Percentiles rank a stretch among this genome's conserved stretches.
These are phyloP conservation scores for Phytophthora parvispora DNA, from an alignment of 352 stramenopile species.

Conservation along the genomic window DNA sequence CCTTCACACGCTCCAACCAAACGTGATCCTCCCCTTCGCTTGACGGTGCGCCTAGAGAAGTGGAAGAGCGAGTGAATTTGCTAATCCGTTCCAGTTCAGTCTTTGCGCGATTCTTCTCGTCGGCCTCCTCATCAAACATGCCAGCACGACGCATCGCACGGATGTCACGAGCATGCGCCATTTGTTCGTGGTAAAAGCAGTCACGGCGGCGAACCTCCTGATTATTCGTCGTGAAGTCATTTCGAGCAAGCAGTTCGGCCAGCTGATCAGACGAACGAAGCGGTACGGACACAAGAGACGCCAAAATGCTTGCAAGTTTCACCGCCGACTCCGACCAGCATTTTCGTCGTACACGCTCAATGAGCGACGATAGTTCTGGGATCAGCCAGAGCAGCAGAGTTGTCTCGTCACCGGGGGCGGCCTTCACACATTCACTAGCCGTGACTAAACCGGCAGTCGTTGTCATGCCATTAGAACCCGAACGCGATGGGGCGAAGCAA, in stretches of 20 bases:
- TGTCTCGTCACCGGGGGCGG: slow-evolving; percentile 78
- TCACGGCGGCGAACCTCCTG: slow-evolving; percentile 82
- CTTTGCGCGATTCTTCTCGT: slow-evolving; percentile 73
- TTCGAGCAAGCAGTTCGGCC: slow-evolving; percentile 52
- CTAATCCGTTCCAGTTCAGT: slow-evolving; percentile 76
- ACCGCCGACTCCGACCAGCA: slow-evolving; percentile 80
- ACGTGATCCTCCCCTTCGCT: slow-evolving; percentile 61
- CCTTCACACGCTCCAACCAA: slow-evolving; percentile 86
- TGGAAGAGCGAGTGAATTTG: slow-evolving; percentile 63
- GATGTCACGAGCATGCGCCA: slow-evolving; percentile 82
- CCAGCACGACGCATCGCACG: slow-evolving; percentile 59
- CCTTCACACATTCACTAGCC: slow-evolving; percentile 67
- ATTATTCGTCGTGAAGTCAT: slow-evolving; percentile 78
- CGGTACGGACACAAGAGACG: slow-evolving; percentile 64
- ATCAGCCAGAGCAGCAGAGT: slow-evolving; percentile 84
- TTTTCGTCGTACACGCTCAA: slow-evolving; percentile 72
- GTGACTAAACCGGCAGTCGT: slow-evolving; percentile 58
- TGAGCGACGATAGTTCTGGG: slow-evolving; percentile 74
- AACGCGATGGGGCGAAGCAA: slow-evolving; percentile 71
- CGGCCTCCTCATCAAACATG: slow-evolving; percentile 68
- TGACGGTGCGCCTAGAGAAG: slow-evolving; percentile 26
- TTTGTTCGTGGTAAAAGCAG: slow-evolving; percentile 88
- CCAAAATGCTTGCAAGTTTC: slow-evolving; percentile 74
- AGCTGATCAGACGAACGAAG: slow-evolving; percentile 81
- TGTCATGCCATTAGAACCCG: slow-evolving; percentile 48